Evolutionary conservation across 345 rosid genomes (phyloP).

Genomic region (Toxicodendron radicans): DNA sequence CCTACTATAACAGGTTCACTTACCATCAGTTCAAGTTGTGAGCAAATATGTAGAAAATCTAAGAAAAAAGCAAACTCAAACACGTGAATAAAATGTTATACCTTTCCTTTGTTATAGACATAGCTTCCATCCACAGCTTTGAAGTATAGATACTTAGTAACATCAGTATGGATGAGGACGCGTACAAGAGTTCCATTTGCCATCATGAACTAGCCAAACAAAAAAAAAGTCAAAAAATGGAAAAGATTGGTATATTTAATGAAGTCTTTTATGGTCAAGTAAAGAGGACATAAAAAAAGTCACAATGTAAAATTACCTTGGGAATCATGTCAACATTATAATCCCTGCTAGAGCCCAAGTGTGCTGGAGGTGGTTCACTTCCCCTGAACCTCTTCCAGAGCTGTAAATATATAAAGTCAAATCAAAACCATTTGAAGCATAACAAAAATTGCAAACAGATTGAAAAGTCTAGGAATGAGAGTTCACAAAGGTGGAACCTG

Average conservation of each 20-base stretch:
- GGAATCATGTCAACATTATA: slow-evolving; percentile 99
- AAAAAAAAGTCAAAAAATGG: slow-evolving; percentile 8
- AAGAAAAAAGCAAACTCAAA: neutral
- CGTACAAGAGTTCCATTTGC: slow-evolving; percentile 98
- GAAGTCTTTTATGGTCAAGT: neutral
- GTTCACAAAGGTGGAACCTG: slow-evolving; percentile 51
- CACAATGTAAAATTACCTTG: slow-evolving; percentile 48
- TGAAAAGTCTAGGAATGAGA: neutral
- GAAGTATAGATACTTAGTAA: slow-evolving; percentile 86
- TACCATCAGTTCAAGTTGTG: slow-evolving; percentile 3
- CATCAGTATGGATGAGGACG: slow-evolving; percentile 93
- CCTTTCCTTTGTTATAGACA: slow-evolving; percentile 93
- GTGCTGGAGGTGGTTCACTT: slow-evolving; percentile 83
- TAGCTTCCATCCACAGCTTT: slow-evolving; percentile 98
- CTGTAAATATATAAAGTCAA: slow-evolving; percentile 39
- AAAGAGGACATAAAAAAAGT: neutral
- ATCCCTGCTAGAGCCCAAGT: slow-evolving; percentile 93
- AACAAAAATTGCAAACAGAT: neutral
- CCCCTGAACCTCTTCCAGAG: slow-evolving; percentile 95
- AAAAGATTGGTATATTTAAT: neutral
- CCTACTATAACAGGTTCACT: slow-evolving; percentile 39
- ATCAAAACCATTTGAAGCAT: slow-evolving; percentile 6
- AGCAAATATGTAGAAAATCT: neutral
- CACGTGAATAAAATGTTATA: slow-evolving; percentile 23
- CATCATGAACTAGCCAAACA: slow-evolving; percentile 79